Percentiles rank a stretch among this genome's conserved stretches.
phyloP scores from a whole-genome alignment of 2,329 filamentous ascomycete genomes.

The Fusarium avenaceum region DNA sequence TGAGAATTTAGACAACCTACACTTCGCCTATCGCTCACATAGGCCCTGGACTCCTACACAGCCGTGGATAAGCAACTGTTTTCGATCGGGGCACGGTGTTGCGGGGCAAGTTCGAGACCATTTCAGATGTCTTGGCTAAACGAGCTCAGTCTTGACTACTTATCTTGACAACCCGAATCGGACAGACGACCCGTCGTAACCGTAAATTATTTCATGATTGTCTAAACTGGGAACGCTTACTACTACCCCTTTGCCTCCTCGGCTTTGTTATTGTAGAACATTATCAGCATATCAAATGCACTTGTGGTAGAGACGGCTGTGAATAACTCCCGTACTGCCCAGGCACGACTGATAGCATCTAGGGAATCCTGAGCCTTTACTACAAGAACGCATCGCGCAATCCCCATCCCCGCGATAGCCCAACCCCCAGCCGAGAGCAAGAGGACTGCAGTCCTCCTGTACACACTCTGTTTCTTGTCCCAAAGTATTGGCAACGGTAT shows the following conservation, averaged over 20 bases:
- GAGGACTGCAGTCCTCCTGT: constrained; percentile 54
- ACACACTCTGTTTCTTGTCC: constrained; percentile 49
- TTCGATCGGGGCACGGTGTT: neutral
- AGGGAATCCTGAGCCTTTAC: constrained; percentile 38
- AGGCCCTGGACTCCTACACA: neutral
- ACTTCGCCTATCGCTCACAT: neutral
- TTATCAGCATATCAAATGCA: neutral
- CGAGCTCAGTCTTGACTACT: constrained; percentile 29
- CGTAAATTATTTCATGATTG: neutral
- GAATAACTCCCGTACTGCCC: neutral
- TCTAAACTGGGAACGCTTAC: neutral
- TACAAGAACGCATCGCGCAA: constrained; percentile 54
- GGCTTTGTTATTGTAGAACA: neutral
- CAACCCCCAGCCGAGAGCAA: constrained; percentile 55
- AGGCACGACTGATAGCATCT: neutral
- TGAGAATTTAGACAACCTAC: neutral
- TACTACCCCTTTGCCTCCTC: neutral
- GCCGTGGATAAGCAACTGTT: neutral
- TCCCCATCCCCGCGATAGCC: constrained; percentile 54
- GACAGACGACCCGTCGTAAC: constrained; percentile 3
- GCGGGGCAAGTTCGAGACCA: neutral
- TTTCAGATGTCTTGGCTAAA: constrained; percentile 13
- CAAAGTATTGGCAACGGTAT: constrained; percentile 66
- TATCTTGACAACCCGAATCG: constrained; percentile 3
- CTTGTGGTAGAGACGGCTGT: neutral